Evolutionary conservation across 345 rosid species (phyloP), one percentile per base, ranked within the genome.

Genomic region (Turritis glabra): DNA sequence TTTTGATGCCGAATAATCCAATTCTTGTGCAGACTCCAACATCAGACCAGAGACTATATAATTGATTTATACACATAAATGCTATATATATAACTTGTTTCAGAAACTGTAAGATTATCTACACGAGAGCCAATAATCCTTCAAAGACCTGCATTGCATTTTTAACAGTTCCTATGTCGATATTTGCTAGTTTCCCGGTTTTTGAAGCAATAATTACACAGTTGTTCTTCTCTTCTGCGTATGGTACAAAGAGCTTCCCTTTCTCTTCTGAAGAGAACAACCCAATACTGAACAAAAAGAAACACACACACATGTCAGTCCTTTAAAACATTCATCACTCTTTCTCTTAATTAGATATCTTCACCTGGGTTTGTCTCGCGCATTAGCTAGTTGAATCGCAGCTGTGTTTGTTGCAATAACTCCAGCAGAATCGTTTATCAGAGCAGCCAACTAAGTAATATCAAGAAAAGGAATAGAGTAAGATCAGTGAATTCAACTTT

Each of bases 391-490:
- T 76, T 89, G 97, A 78, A 91, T 80, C 19, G 98, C 97, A 64
- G 90, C 92, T 64, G 97, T 94, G 52, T 94, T 94, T 52, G 98
- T 88, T 7, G 98, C 88, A 25, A 94, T 85, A 38, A 94, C 89
- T 38, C 98, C 97, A 53, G 93, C 89, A 6, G 97, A 88, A 77
- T 94, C 95, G 72, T 94, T 90, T 70, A 91, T 84, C 21, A 94
- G 85, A 54, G 95, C 97, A 61, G 97, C 96, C 46, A 94, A 82
- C 97, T 94, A 80, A 76, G 80, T 72, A 7, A 29, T 9, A 25
- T 51, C 41, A 77, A 64, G 69, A 43, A 66, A 72, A 37, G 5
- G 13, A 65, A 47, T 47, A 17, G 56, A 64, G 56, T 41, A 54
- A 51, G 32, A 68, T 47, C 22, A 60, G 51, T 17, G 14, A 10